Base-by-base conservation (phyloP, 202 grass and related monocot species). In the Panicum hallii region DNA sequence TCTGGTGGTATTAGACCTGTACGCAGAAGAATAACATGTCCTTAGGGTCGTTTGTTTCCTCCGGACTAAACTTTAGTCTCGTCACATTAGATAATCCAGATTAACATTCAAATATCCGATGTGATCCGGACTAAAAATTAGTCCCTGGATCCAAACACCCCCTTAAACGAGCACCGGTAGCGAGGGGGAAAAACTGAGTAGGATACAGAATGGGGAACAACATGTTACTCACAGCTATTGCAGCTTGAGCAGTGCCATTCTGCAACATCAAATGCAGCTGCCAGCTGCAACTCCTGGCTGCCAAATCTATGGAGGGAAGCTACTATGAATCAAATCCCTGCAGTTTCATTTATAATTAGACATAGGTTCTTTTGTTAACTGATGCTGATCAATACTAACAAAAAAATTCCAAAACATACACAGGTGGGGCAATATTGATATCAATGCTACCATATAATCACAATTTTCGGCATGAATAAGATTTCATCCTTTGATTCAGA, bases 1-100 rank as follows among this genome's bases (percentile, higher is more conserved):
- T 93, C 87, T 52, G 55, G 70, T 78, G 87, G 87, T 82, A 93
- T 57, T 43, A 89, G 28, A 74, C 81, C 90, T 93, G 57, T 53
- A 76, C 77, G 60, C 20, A 19, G 80, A 53, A 20, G 77, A 63
- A 23, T 30, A 62, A 50, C 64, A 87, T 60, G 16, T 68, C 56
- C 26, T 26, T 26, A 26, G 26, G 26, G 26, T 26, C 0, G 26
- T 26, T 26, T 26, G 1, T 26, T 26, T 26, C 26, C 26, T 26
- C 26, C 26, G 26, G 26, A 26, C 26, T 26, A 26, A 26, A 26
- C 1, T 26, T 26, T 26, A 26, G 26, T 26, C 26, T 1, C 26
- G 26, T 26, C 26, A 26, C n/a, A n/a, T n/a, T 26, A 26, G 26
- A 26, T 26, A 26, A 1, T 26, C 26, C 26, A 26, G 1, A 26